Percentiles rank a stretch among this genome's conserved stretches.
Evolutionary conservation across 2,329 filamentous ascomycete genomes (phyloP).

Genomic region (Sporothrix sp.): DNA sequence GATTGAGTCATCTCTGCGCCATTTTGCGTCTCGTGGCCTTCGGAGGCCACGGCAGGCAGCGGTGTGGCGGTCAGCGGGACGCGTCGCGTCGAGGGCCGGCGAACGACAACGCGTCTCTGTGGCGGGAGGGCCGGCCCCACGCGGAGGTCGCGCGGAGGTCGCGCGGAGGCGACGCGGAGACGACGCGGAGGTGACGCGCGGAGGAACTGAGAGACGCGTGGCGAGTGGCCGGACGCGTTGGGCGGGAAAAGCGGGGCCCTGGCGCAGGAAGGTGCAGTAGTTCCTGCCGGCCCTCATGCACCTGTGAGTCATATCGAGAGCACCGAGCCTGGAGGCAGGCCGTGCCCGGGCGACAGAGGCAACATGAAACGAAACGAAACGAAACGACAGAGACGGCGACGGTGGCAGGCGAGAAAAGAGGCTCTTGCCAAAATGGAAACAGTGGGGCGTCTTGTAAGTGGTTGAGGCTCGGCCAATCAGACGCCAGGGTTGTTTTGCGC

Average conservation of each 20-base stretch:
- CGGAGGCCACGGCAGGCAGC: not conserved
- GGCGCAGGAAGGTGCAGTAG: not conserved
- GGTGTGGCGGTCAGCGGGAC: not conserved
- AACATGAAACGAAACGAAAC: constrained; percentile 7
- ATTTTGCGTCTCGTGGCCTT: not conserved
- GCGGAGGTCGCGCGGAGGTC: constrained; percentile 7
- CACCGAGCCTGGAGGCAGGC: not conserved
- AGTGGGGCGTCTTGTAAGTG: not conserved
- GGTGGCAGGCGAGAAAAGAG: not conserved
- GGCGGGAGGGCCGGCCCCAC: constrained; percentile 3
- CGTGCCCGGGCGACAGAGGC: not conserved
- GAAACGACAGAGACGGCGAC: not conserved
- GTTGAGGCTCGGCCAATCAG: not conserved
- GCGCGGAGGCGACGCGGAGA: constrained; percentile 8
- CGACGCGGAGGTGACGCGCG: constrained; percentile 11
- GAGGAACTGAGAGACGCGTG: constrained; percentile 6
- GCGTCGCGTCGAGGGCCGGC: not conserved
- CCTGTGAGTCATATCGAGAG: constrained; percentile 4
- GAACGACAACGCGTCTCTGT: constrained; percentile 2
- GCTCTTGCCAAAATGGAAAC: not conserved
- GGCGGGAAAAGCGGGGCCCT: not conserved
- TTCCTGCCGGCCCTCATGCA: not conserved
- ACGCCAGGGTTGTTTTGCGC: not conserved
- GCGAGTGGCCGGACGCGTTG: constrained; percentile 5
- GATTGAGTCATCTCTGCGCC: constrained; percentile 6